phyloP scores from a whole-genome alignment of 2,329 filamentous ascomycete species.

The Cercospora sojina region DNA sequence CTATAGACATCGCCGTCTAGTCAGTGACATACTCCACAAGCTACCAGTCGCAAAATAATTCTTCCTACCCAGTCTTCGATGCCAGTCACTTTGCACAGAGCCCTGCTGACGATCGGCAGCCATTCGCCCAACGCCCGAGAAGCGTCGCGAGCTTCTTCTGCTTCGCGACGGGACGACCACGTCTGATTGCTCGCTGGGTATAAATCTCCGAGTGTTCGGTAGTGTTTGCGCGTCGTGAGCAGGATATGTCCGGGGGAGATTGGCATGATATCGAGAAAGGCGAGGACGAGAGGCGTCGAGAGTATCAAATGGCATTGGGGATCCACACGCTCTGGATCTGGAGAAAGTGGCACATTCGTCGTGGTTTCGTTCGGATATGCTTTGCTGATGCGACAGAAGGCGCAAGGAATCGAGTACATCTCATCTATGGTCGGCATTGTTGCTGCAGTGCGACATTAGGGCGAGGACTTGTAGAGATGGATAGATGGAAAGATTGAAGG shows the following conservation, averaged over 20 bases:
- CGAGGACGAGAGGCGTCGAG: constrained; percentile 72
- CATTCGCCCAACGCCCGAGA: constrained; percentile 45
- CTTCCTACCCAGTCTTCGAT: constrained; percentile 68
- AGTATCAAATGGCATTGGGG: constrained; percentile 63
- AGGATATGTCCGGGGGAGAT: constrained; percentile 80
- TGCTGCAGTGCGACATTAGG: background rate
- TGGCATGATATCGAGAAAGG: constrained; percentile 92
- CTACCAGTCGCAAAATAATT: background rate
- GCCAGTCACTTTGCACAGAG: constrained; percentile 67
- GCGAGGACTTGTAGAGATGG: background rate
- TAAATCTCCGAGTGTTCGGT: constrained; percentile 73
- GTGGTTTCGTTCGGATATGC: constrained; percentile 52
- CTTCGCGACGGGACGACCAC: constrained; percentile 24
- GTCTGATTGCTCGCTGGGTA: constrained; percentile 21
- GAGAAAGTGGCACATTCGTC: constrained; percentile 35
- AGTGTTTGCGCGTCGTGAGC: constrained; percentile 74
- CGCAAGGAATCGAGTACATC: constrained; percentile 50
- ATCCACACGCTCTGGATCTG: constrained; percentile 34
- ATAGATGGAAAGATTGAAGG: background rate
- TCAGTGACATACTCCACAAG: background rate
- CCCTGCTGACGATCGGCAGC: constrained; percentile 70
- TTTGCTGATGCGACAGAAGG: constrained; percentile 59
- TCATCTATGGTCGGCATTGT: constrained; percentile 27
- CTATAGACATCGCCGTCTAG: background rate
- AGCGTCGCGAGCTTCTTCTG: constrained; percentile 22